Base-by-base conservation (phyloP, 1,284 basidiomycete genomes). In the Hemileia vastatrix region DNA sequence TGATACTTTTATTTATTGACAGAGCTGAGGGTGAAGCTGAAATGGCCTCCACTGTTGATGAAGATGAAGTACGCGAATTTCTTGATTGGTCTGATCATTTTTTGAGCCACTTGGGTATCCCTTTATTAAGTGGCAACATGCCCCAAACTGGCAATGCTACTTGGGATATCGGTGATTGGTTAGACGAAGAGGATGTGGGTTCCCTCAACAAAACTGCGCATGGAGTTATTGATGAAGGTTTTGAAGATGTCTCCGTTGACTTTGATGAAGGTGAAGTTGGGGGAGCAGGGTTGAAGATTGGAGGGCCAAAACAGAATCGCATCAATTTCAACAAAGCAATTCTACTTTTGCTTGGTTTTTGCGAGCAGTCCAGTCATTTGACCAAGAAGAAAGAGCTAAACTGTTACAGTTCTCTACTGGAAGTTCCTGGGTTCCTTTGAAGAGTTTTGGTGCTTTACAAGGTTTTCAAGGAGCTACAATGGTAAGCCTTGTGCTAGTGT, bases 291-390 rank as follows among this genome's bases (percentile, higher is more conserved):
- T 97, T 2, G 94, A 98, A 75, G 94, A 96, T 77, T 95, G 94
- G 87, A 86, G 92, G 68, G 90, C 91, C 51, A 89, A 93, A 23
- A 94, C 90, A 1, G 90, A 92, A 32, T 23, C 54, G 18, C 59
- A 61, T 61, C 59, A 61, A 45, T 61, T 61, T 24, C 59, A 61
- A 40, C 59, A 61, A n/a, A 76, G 76, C 11, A 94, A 98, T 77
- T 88, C 93, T 2, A 90, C 94, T 71, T 89, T 98, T 65, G 86
- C 90, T 33, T 98, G 94, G 93, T 97, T 92, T 87, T 99, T 95
- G 95, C 84, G 95, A 68, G 93, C 94, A 1, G 83, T 98, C 54
- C 92, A 97, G 76, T 93, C 90, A 11, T 97, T 97, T 80, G 93
- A 90, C 70, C 88, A 94, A 56, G 93, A 96, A 70, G 92, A 98